Evolutionary conservation across 2,329 filamentous ascomycete species (phyloP), one percentile per base, ranked within the genome.

Genomic region (Huntiella savannae): DNA sequence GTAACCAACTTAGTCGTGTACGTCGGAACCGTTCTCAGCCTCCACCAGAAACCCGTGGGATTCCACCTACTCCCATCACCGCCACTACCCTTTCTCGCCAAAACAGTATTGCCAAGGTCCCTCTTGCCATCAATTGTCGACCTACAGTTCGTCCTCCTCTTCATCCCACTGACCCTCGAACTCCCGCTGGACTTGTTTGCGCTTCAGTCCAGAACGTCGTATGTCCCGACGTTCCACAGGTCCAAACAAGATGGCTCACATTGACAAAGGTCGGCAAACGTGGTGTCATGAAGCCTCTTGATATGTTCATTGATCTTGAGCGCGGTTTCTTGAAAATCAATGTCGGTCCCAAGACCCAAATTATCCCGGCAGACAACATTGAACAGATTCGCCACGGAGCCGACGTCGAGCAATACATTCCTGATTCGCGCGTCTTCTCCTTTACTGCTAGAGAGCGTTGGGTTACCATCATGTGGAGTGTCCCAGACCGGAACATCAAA

Each of bases 281-380:
- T 28, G 22, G 22, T 28, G 22, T 28, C 22, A 10, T 28, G 8
- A 28, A 28, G 22, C 22, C 22, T 28, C 22, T 28, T 28, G 3
- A 7, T 10, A 28, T 28, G 22, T 6, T 28, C 2, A 28, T 28
- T 28, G 22, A 28, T 28, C 22, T 28, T 28, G 22, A 28, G 22
- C 6, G 22, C 2, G 22, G 22, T 10, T 28, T 28, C 8, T 28
- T 28, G 7, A 28, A 28, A 28, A 28, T 28, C 22, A 7, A 93
- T 60, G 73, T 77, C 40, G 75, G 71, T 6, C 77, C 83, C 33
- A 78, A 82, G 1, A 74, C 77, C 17, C 96, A 95, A 59, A 77
- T 76, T 45, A 81, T 98, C 52, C 92, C 93, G 60, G 83, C 98
- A 52, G 91, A 98, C 56, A 86, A 96, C 59, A 88, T 98, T 55